Percentiles rank a stretch among this genome's conserved stretches.
phyloP scores from a whole-genome alignment of 1,284 basidiomycete genomes.

The Anthracocystis panici-leucophaei region DNA sequence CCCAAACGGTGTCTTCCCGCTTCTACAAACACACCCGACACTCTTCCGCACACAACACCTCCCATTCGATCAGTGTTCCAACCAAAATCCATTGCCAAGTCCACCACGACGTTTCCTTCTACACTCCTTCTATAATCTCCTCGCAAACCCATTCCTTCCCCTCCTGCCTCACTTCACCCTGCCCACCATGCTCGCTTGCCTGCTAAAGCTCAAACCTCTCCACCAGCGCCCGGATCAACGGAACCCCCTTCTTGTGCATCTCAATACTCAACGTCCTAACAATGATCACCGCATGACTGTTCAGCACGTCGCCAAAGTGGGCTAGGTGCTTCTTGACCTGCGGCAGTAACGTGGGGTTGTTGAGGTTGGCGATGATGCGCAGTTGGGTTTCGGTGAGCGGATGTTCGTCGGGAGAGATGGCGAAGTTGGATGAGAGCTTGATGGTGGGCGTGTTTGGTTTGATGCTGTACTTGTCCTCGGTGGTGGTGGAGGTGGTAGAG shows the following conservation, averaged over 20 bases:
- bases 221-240: slow-evolving; percentile 24
- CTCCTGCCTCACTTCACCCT: too few species aligned
- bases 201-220: slow-evolving; percentile 24
- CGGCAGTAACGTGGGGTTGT: slow-evolving; percentile 31
- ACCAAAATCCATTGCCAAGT: too few species aligned
- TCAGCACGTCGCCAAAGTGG: slow-evolving; percentile 51
- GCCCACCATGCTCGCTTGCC: too few species aligned
- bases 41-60: too few species aligned
- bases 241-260: slow-evolving; percentile 34
- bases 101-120: too few species aligned
- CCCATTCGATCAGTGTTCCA: too few species aligned
- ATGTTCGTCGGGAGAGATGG: slow-evolving; percentile 3
- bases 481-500: slow-evolving; percentile 1
- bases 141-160: too few species aligned
- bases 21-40: too few species aligned
- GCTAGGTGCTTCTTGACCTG: slow-evolving; percentile 49
- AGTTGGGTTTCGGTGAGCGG: slow-evolving; percentile 30
- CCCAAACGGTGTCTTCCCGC: too few species aligned
- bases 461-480: neutral
- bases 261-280: slow-evolving; percentile 36
- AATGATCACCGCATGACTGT: slow-evolving; percentile 60
- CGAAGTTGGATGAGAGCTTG: neutral
- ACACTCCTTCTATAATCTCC: too few species aligned
- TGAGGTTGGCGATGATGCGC: slow-evolving; percentile 38
- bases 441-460: slow-evolving; percentile 14